Percentiles rank a stretch among this genome's conserved stretches.
Conservation (phyloP, 148 eudicot genomes). For the Diospyros kaki region DNA sequence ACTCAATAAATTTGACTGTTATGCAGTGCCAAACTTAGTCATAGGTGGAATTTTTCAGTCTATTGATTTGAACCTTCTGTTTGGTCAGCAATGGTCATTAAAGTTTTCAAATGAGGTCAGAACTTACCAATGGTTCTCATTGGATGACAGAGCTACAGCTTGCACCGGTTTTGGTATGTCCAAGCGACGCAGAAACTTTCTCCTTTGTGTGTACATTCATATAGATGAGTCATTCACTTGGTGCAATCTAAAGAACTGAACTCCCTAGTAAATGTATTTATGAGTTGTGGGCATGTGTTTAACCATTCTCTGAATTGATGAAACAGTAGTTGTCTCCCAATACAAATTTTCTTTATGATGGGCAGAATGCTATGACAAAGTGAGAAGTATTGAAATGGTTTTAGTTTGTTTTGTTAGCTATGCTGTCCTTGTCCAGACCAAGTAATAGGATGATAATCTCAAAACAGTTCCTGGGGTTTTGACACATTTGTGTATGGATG, state of each 20-base stretch:
- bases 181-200: conserved; percentile 3
- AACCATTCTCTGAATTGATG: conserved; percentile 9
- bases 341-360: too few relatives aligned
- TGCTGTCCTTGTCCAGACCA: too few relatives aligned
- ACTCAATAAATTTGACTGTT: conserved; percentile 8
- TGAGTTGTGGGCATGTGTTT: conserved; percentile 5
- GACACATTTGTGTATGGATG: background rate
- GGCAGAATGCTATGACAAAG: background rate
- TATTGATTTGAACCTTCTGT: background rate
- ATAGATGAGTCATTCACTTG: background rate
- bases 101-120: conserved; percentile 3
- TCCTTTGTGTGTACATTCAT: background rate
- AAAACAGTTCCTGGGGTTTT: too few relatives aligned
- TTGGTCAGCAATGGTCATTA: background rate
- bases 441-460: too few relatives aligned
- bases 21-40: background rate
- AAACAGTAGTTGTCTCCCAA: background rate
- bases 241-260: background rate
- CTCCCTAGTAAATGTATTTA: conserved; percentile 7
- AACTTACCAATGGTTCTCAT: background rate
- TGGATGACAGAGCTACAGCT: background rate
- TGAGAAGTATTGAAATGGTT: background rate
- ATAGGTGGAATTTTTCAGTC: conserved; percentile 10
- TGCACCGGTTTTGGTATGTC: conserved; percentile 14
- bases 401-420: too few relatives aligned